Evolutionary conservation across 1,284 basidiomycete genomes (phyloP).

Genomic region (Tilletia walkeri): DNA sequence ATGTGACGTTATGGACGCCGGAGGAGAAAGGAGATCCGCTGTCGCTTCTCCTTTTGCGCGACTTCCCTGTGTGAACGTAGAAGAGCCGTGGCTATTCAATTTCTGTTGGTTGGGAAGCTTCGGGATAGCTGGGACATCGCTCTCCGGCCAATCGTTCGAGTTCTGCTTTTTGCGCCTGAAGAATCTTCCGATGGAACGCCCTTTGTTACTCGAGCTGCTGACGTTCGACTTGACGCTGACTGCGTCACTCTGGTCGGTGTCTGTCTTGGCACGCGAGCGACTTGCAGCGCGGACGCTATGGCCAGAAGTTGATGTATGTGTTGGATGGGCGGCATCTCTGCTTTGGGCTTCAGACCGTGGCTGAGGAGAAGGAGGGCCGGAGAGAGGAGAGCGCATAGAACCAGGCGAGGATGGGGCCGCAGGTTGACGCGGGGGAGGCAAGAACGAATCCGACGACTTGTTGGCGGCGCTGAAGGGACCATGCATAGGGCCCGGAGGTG

Average conservation of each 20-base stretch:
- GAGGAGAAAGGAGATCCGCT: not conserved
- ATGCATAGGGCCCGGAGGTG: not conserved
- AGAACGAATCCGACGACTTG: not conserved
- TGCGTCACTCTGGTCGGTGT: not conserved
- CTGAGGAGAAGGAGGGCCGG: no score
- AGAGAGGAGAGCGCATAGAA: no score
- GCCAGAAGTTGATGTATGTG: no score
- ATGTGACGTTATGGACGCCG: not conserved
- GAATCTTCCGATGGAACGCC: not conserved
- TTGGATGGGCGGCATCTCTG: no score
- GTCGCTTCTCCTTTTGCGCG: not conserved
- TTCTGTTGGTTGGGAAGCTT: not conserved
- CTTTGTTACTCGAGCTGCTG: not conserved
- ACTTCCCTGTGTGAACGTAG: not conserved
- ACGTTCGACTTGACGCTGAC: conserved; percentile 1
- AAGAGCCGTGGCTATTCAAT: not conserved
- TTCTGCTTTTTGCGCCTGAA: not conserved
- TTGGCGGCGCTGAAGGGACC: not conserved
- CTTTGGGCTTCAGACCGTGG: no score
- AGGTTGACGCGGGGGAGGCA: no score
- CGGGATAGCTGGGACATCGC: not conserved
- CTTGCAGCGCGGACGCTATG: no score
- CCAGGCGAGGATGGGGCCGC: no score
- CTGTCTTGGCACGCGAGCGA: not conserved
- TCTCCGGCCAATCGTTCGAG: not conserved